phyloP scores from a whole-genome alignment of 2,329 filamentous ascomycete genomes.

The Fusarium nanum region DNA sequence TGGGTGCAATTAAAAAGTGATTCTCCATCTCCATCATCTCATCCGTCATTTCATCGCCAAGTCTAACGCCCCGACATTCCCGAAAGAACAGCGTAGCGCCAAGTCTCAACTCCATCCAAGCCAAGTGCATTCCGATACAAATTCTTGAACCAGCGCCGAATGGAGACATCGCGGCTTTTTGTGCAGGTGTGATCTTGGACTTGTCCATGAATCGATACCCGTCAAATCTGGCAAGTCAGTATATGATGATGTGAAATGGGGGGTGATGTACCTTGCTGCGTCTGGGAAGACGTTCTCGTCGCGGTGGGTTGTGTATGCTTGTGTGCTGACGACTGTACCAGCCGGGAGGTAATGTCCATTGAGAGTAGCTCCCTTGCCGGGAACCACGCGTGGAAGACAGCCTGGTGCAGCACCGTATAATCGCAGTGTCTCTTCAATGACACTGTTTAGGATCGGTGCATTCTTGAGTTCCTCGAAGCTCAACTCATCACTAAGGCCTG shows the following conservation, averaged over 20 bases:
- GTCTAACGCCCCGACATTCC: neutral
- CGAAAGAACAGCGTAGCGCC: constrained; percentile 25
- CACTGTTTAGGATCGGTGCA: constrained; percentile 12
- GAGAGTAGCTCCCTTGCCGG: neutral
- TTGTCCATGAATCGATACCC: constrained; percentile 3
- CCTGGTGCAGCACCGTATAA: constrained; percentile 34
- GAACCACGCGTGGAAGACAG: constrained; percentile 10
- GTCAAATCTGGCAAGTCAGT: neutral
- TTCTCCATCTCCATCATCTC: constrained; percentile 29
- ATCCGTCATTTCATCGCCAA: constrained; percentile 4
- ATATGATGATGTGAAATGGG: fast-evolving
- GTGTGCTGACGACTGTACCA: constrained; percentile 7
- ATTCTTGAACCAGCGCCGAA: constrained; percentile 28
- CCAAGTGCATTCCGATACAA: constrained; percentile 30
- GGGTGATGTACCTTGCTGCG: neutral
- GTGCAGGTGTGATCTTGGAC: neutral
- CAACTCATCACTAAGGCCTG: neutral
- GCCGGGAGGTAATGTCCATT: neutral
- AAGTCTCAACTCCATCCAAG: constrained; percentile 30
- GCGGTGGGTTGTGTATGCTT: constrained; percentile 24
- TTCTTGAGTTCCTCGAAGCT: neutral
- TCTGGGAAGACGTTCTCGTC: neutral
- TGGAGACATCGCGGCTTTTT: neutral
- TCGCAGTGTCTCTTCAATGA: constrained; percentile 26
- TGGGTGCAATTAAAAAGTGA: constrained; percentile 1